These are phyloP conservation scores for Pythium folliculosum DNA, from an alignment of 352 stramenopile genomes.

Conservation along the genomic window DNA sequence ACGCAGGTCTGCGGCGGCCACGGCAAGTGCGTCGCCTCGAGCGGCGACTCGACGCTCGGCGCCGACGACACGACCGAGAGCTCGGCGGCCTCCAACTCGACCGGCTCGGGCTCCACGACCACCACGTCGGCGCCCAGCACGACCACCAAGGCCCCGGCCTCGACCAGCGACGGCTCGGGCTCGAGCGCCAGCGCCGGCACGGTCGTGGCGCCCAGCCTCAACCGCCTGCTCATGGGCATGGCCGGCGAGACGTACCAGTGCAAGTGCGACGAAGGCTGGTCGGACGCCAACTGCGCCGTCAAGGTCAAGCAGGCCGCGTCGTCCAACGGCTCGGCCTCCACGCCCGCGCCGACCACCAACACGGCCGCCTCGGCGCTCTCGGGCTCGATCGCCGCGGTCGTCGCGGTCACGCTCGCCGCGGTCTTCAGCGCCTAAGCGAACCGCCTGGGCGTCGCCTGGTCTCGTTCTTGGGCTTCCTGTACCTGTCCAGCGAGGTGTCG, in stretches of 20 bases:
- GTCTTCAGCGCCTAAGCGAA: slow-evolving; percentile 10
- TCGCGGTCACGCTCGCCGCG: slow-evolving; percentile 8
- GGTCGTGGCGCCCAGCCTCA: slow-evolving; percentile 8
- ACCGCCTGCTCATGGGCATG: slow-evolving; percentile 13
- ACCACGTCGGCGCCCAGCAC: neutral
- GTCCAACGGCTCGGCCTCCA: slow-evolving; percentile 1
- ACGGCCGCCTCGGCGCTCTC: neutral
- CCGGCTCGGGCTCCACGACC: neutral
- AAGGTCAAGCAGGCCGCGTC: slow-evolving; percentile 35
- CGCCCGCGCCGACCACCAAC: slow-evolving; percentile 1
- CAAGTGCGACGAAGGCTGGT: slow-evolving; percentile 58
- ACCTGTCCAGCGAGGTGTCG: no score
- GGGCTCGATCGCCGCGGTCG: slow-evolving; percentile 1
- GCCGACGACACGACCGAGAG: slow-evolving; percentile 6
- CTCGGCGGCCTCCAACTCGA: slow-evolving; percentile 4
- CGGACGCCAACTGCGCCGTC: slow-evolving; percentile 58
- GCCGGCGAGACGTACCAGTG: slow-evolving; percentile 40
- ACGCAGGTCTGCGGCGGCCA: slow-evolving; percentile 62
- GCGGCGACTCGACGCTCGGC: slow-evolving; percentile 25
- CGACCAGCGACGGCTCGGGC: slow-evolving; percentile 1
- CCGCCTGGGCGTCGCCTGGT: no score
- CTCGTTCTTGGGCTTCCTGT: no score
- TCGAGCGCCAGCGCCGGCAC: neutral
- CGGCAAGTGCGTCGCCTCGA: slow-evolving; percentile 43
- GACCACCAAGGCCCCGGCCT: slow-evolving; percentile 1